Evolutionary conservation across 305 asterid genomes (phyloP).

Genomic region (Coffea humblotiana): DNA sequence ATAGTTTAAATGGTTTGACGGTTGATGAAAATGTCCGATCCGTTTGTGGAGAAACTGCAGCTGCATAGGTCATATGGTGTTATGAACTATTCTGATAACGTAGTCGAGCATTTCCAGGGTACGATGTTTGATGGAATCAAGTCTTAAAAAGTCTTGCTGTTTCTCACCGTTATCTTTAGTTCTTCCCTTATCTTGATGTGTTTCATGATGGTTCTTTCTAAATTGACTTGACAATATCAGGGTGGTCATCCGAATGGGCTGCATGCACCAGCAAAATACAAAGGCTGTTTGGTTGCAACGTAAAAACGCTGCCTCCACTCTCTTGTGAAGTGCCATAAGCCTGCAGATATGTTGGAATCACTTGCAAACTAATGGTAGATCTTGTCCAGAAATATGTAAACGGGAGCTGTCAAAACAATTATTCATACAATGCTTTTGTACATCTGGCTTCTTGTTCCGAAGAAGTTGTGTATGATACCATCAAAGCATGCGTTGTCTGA

Average conservation of each 20-base stretch:
- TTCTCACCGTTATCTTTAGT: too few species aligned
- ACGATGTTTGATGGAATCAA: too few species aligned
- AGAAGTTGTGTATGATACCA: background rate
- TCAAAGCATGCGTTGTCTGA: background rate
- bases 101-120: too few species aligned
- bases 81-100: too few species aligned
- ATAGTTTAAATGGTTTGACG: too few species aligned
- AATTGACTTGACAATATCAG: background rate
- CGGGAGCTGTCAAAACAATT: background rate
- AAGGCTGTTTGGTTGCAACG: background rate
- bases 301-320: background rate
- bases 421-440: background rate
- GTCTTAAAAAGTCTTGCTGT: too few species aligned
- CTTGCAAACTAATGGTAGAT: background rate
- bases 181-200: background rate
- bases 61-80: too few species aligned
- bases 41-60: too few species aligned
- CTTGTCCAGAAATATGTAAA: background rate
- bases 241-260: background rate
- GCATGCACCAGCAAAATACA: conserved; percentile 5
- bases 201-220: background rate
- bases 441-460: background rate
- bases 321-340: background rate
- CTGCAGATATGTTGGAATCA: background rate
- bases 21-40: too few species aligned